These are phyloP conservation scores for Botrytis galanthina DNA, from an alignment of 2,329 filamentous ascomycete genomes.

Conservation along the genomic window DNA sequence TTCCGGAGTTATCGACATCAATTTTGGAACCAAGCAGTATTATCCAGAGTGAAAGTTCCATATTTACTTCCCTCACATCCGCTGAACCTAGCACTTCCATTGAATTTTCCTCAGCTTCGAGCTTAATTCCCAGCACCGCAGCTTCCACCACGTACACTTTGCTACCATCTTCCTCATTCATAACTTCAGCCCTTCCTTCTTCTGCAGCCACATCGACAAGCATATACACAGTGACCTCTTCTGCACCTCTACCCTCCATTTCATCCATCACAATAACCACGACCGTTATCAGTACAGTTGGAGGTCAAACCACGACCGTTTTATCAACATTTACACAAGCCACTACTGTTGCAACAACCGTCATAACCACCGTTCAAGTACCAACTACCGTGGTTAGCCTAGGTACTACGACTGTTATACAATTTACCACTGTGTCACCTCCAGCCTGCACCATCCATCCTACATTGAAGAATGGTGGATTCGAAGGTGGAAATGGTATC, in stretches of 20 bases:
- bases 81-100: background rate
- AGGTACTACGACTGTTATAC: background rate
- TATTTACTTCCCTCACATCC: background rate
- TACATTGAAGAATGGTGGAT: background rate
- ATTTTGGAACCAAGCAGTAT: background rate
- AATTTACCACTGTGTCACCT: background rate
- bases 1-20: background rate
- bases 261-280: slow-evolving; percentile 9
- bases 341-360: background rate
- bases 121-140: slow-evolving; percentile 2
- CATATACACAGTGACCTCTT: background rate
- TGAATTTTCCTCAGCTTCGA: background rate
- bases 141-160: slow-evolving; percentile 3
- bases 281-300: slow-evolving; percentile 5
- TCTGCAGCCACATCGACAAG: slow-evolving; percentile 1
- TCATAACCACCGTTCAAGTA: background rate
- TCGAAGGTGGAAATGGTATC: background rate
- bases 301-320: background rate
- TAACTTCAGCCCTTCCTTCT: background rate
- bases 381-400: slow-evolving; percentile 1
- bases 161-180: background rate
- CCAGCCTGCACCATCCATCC: slow-evolving; percentile 1
- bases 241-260: background rate
- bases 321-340: slow-evolving; percentile 6
- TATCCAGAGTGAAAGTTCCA: background rate